These are phyloP conservation scores for Cyamopsis tetragonoloba DNA, from an alignment of 306 rosid genomes.

Conservation along the genomic window DNA sequence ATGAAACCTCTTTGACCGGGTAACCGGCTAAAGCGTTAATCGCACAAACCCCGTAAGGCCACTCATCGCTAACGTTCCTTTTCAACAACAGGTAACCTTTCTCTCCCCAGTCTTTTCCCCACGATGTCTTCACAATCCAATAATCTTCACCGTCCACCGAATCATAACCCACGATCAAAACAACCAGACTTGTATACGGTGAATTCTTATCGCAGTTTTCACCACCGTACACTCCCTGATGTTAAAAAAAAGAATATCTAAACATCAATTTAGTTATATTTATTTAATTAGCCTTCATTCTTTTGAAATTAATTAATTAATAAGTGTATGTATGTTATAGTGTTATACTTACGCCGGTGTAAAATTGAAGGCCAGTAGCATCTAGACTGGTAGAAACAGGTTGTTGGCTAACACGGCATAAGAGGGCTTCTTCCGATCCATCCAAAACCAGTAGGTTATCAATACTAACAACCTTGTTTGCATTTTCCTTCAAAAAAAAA, in stretches of 20 bases:
- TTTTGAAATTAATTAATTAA: no score
- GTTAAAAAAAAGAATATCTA: not conserved
- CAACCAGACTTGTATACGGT: slow-evolving; percentile 1
- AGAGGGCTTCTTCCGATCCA: slow-evolving; percentile 41
- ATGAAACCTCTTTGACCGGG: slow-evolving; percentile 8
- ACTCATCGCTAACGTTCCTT: slow-evolving; percentile 21
- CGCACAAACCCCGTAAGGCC: slow-evolving; percentile 30
- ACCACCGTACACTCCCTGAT: slow-evolving; percentile 31
- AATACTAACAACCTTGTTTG: slow-evolving; percentile 46
- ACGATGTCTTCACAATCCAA: slow-evolving; percentile 38
- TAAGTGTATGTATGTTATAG: no score
- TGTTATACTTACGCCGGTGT: slow-evolving; percentile 51
- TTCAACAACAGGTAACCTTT: slow-evolving; percentile 22
- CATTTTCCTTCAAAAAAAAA: slow-evolving; percentile 30
- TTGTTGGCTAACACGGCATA: slow-evolving; percentile 45
- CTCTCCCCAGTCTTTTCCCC: slow-evolving; percentile 33
- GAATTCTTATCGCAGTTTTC: slow-evolving; percentile 21
- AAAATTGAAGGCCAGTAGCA: slow-evolving; percentile 46
- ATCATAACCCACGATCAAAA: slow-evolving; percentile 35
- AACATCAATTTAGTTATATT: no score
- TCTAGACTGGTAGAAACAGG: slow-evolving; percentile 53
- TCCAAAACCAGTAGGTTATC: slow-evolving; percentile 42
- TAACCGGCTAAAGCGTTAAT: slow-evolving; percentile 17
- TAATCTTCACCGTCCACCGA: slow-evolving; percentile 27
- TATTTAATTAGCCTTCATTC: no score